These are phyloP conservation scores for Coemansia sp. DNA, from an alignment of 192 early-diverging fungal species.

Conservation along the genomic window DNA sequence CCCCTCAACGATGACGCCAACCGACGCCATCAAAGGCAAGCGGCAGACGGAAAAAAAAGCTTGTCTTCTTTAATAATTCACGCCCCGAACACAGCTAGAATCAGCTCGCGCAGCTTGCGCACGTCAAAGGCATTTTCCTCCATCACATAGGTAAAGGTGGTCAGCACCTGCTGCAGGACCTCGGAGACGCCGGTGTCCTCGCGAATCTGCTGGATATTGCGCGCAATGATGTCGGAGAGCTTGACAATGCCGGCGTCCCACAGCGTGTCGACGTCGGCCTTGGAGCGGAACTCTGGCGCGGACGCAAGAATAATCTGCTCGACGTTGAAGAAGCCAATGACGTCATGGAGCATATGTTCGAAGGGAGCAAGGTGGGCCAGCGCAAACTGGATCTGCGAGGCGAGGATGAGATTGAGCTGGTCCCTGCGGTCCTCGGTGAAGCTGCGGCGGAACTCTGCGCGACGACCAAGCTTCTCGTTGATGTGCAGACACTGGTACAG, in stretches of 20 bases:
- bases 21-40: too few relatives aligned
- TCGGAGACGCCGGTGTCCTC: slow-evolving; percentile 77
- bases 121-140: slow-evolving; percentile 58
- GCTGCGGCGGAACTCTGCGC: slow-evolving; percentile 77
- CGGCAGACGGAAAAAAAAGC: neutral
- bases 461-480: slow-evolving; percentile 88
- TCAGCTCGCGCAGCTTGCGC: slow-evolving; percentile 57
- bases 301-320: slow-evolving; percentile 87
- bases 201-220: slow-evolving; percentile 75
- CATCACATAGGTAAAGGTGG: slow-evolving; percentile 89
- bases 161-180: slow-evolving; percentile 72
- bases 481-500: slow-evolving; percentile 97
- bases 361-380: slow-evolving; percentile 66
- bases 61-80: neutral
- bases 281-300: slow-evolving; percentile 87
- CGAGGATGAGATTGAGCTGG: slow-evolving; percentile 86
- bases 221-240: slow-evolving; percentile 75
- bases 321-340: slow-evolving; percentile 96
- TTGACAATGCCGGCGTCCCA: slow-evolving; percentile 86
- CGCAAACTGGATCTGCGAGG: slow-evolving; percentile 63
- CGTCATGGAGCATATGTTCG: slow-evolving; percentile 75
- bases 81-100: slow-evolving; percentile 45
- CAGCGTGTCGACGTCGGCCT: slow-evolving; percentile 80
- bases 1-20: too few relatives aligned
- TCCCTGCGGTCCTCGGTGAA: slow-evolving; percentile 90